A percentile compares a stretch with the other conserved stretches of the same genome.
These are phyloP conservation scores for Thermomucor indicae-seudaticae DNA, from an alignment of 371 early-diverging fungal genomes.

Conservation along the genomic window DNA sequence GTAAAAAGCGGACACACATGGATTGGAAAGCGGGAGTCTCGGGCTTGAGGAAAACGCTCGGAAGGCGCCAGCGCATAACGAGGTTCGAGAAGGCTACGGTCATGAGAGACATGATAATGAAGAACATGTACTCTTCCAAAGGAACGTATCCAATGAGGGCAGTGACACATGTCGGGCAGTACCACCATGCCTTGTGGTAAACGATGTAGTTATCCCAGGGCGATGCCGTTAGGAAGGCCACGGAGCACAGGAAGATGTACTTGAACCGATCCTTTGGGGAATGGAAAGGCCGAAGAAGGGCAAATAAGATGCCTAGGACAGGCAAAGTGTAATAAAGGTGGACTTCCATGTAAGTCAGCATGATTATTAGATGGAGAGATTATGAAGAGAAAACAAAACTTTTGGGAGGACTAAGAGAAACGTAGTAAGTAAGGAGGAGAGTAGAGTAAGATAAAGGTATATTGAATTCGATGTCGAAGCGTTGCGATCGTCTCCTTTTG, in stretches of 20 bases:
- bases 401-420: neutral
- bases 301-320: slow-evolving; percentile 27
- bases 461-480: no score
- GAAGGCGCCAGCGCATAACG: slow-evolving; percentile 42
- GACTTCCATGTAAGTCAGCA: slow-evolving; percentile 57
- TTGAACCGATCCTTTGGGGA: slow-evolving; percentile 32
- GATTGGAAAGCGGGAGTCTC: slow-evolving; percentile 19
- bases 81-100: slow-evolving; percentile 41
- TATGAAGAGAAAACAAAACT: neutral
- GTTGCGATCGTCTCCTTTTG: no score
- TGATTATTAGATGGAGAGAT: slow-evolving; percentile 1
- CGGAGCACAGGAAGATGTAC: slow-evolving; percentile 30
- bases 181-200: slow-evolving; percentile 51
- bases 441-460: neutral
- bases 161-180: slow-evolving; percentile 45
- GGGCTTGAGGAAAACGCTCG: slow-evolving; percentile 27
- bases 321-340: slow-evolving; percentile 59
- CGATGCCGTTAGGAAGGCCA: slow-evolving; percentile 55
- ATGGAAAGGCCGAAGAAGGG: slow-evolving; percentile 38
- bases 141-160: slow-evolving; percentile 60
- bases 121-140: slow-evolving; percentile 62
- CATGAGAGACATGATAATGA: slow-evolving; percentile 56
- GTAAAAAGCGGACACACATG: slow-evolving; percentile 25
- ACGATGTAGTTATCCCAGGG: slow-evolving; percentile 65
- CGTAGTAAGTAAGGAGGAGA: neutral